Base-by-base conservation (phyloP, 1,284 basidiomycete species). In the Sanghuangporus weigelae region DNA sequence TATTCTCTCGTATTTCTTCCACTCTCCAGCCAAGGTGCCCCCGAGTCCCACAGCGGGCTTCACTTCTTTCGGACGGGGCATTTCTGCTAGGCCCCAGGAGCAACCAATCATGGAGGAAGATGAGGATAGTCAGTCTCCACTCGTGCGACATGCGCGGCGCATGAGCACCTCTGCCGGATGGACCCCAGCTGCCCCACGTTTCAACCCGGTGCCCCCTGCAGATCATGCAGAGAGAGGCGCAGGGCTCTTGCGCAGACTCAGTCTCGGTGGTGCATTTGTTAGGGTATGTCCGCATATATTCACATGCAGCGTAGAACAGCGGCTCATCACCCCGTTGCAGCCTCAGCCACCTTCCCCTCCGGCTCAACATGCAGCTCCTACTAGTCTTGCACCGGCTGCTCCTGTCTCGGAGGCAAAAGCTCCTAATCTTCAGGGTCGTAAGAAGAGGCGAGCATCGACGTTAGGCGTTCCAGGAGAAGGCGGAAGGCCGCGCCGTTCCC, bases 161-260 rank as follows among this genome's bases (percentile, higher is more conserved):
- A 69, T 75, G 78, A 73, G 71, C 75, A 55, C 79, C 77, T n/a
- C 77, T 74, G 39, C 74, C 76, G 46, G 69, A 84, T 67, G 83
- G 62, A 76, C 82, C 3, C 53, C 53, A 14, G 83, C 80, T 68
- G 73, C 79, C 10, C 75, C 81, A 31, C 82, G 84, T 38, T 82
- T 84, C 70, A 59, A 49, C 65, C 74, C 65, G 44, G 70, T 70
- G 16, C 8, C 70, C 50, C 62, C 68, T 21, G 66, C 48, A 36
- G 57, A 65, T 5, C 51, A 67, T n/a, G 74, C 80, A 14, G 87
- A 89, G 63, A 80, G 89, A 12, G 89, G 87, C 1, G 79, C 83
- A 21, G 86, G 84, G 59, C 76, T 91, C 31, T 74, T 92, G 64
- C 81, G 89, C 55, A 81, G 89, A 56, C 84, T 92, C 64, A 91